phyloP scores from a whole-genome alignment of 1,284 basidiomycete species.

The Pseudozyma pruni region DNA sequence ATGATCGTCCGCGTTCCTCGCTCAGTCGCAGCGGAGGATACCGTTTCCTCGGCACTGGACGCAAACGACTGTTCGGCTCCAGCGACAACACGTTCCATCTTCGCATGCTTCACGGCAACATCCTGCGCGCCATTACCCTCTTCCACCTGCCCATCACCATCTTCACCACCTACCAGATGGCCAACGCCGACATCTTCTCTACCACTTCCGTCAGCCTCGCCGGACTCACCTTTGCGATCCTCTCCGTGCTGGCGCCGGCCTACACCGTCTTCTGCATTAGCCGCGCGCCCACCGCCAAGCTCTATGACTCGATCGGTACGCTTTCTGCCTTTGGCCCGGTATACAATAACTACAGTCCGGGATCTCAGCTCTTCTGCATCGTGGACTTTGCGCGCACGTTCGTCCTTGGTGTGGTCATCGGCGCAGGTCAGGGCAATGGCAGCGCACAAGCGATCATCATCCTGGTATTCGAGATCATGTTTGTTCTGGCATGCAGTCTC shows the following conservation, averaged over 20 bases:
- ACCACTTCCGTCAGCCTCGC: constrained; percentile 76
- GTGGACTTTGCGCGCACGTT: constrained; percentile 84
- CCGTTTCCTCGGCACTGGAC: constrained; percentile 29
- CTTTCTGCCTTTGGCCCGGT: constrained; percentile 90
- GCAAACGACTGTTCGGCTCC: constrained; percentile 28
- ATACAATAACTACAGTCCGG: constrained; percentile 93
- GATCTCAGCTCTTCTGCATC: constrained; percentile 86
- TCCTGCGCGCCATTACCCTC: constrained; percentile 85
- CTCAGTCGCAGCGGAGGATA: constrained; percentile 41
- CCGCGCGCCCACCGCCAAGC: constrained; percentile 83
- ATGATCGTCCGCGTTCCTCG: constrained; percentile 33
- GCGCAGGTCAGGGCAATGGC: constrained; percentile 87
- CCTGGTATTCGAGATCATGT: constrained; percentile 68
- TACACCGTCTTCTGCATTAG: constrained; percentile 80
- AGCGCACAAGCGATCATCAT: constrained; percentile 90
- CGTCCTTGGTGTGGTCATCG: constrained; percentile 81
- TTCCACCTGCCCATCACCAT: constrained; percentile 94
- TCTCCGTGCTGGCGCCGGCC: constrained; percentile 82
- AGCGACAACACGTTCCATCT: constrained; percentile 50
- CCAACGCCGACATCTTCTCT: constrained; percentile 72
- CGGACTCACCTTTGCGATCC: constrained; percentile 78
- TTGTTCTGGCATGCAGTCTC: constrained; percentile 56
- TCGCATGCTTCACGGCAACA: constrained; percentile 77
- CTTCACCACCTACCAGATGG: constrained; percentile 88
- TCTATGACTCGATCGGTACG: constrained; percentile 92